phyloP scores from a whole-genome alignment of 495 filamentous ascomycete species.

The Aspergillus wentii region DNA sequence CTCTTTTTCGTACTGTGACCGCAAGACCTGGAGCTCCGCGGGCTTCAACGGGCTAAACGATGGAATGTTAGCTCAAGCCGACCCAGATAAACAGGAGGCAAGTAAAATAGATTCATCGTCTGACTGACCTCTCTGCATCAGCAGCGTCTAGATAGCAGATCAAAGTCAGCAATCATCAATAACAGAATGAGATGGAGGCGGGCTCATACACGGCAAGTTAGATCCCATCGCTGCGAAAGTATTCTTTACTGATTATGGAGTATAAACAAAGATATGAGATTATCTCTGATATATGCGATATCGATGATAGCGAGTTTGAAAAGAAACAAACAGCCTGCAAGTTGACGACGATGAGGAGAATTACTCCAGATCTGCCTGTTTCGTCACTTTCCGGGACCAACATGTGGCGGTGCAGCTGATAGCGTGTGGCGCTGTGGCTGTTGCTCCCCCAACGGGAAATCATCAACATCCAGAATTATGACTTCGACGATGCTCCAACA shows the following conservation, averaged over 20 bases:
- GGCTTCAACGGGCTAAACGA: constrained; percentile 71
- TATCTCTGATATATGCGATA: too few species aligned
- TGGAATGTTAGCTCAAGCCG: constrained; percentile 10
- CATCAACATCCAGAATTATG: too few species aligned
- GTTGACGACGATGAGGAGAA: constrained; percentile 1
- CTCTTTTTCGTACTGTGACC: constrained; percentile 92
- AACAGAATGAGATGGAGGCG: constrained; percentile 10
- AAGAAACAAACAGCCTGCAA: too few species aligned
- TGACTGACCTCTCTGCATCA: constrained; percentile 87
- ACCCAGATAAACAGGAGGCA: too few species aligned
- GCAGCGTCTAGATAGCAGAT: constrained; percentile 68
- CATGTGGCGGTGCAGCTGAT: constrained; percentile 40
- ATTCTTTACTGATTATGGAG: too few species aligned
- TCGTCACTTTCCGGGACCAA: constrained; percentile 29
- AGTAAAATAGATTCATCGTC: constrained; percentile 20
- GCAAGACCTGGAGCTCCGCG: constrained; percentile 84
- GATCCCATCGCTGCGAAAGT: constrained; percentile 1
- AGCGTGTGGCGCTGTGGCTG: constrained; percentile 25
- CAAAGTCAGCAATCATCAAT: constrained; percentile 13
- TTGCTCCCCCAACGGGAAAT: constrained; percentile 47
- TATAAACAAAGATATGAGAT: too few species aligned
- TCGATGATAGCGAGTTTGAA: too few species aligned
- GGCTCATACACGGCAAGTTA: constrained; percentile 65
- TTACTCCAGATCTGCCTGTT: too few species aligned
- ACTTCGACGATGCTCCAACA: too few species aligned